A percentile compares a stretch with the other conserved stretches of the same genome.
phyloP scores from a whole-genome alignment of 1,284 basidiomycete genomes.

The Polyporus tsugae region DNA sequence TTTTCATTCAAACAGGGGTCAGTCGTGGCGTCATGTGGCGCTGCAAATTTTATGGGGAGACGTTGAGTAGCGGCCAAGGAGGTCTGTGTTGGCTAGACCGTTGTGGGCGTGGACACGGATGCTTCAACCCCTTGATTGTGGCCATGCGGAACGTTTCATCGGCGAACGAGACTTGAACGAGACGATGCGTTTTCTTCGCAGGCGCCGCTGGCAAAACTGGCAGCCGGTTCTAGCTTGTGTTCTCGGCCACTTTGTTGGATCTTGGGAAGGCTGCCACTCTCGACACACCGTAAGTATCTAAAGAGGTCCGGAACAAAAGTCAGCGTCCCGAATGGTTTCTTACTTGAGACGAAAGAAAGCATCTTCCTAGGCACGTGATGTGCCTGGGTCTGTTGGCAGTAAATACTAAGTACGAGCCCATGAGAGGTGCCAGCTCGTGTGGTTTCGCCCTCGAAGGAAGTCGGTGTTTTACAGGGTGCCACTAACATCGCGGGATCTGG shows the following conservation, averaged over 20 bases:
- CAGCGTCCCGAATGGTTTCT: background rate
- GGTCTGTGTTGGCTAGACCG: background rate
- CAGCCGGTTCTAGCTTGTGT: no score
- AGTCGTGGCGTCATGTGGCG: conserved; percentile 6
- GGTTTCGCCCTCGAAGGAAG: no score
- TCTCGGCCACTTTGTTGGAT: no score
- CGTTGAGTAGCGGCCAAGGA: background rate
- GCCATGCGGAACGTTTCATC: background rate
- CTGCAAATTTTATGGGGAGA: conserved; percentile 9
- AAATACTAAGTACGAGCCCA: no score
- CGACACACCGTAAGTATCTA: background rate
- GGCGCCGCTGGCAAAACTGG: background rate
- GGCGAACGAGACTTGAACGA: background rate
- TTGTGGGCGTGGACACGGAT: background rate
- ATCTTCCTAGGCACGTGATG: no score
- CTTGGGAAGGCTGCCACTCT: background rate
- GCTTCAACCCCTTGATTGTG: background rate
- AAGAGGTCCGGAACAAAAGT: background rate
- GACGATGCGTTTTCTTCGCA: background rate
- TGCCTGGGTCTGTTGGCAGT: no score
- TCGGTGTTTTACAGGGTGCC: no score
- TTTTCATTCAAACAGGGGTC: background rate
- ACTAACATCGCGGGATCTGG: no score
- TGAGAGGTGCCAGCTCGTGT: no score
- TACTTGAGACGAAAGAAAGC: background rate